Evolutionary conservation across 2,329 filamentous ascomycete genomes (phyloP), one percentile per base, ranked within the genome.

Genomic region (Ophiostoma montium): DNA sequence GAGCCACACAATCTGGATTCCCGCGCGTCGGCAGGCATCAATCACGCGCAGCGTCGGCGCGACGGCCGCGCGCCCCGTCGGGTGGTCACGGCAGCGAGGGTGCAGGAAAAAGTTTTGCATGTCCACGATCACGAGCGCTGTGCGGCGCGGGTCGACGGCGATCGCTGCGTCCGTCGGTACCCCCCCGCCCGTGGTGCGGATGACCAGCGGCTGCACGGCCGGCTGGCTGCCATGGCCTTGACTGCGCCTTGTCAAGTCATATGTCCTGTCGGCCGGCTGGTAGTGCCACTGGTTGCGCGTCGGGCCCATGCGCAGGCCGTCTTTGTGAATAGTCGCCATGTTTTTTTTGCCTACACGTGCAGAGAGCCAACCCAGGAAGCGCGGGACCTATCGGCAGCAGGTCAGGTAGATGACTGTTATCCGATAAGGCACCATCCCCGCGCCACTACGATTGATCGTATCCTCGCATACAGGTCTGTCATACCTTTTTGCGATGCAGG

Each of bases 101-200:
- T 60, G 66, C 23, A 76, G 62, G 56, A 75, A 76, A 62, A 68
- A 74, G 57, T 76, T 77, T 59, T 77, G 74, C 69, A 76, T 72
- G 60, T 76, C 74, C 33, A 56, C 50, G 6, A 56, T 35, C 2
- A 56, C 50, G 15, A 56, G 50, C 1, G 54, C 73, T 11, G 67
- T 67, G 18, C 62, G 63, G 11, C 56, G 49, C 4, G 72, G 67
- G 18, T 58, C 74, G 72, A 64, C 67, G 70, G 56, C 74, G 74
- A 61, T 74, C 70, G 66, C 72, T 69, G 60, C 75, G 71, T 43
- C 71, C n/a, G 66, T 65, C 18, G 62, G 62, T 8, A 12, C 5
- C 32, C 32, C 5, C 15, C 57, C 52, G 6, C 70, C 65, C 16
- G 62, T 61, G 35, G 75, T 60, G 10, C 60, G 62, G 45, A 72